phyloP scores from a whole-genome alignment of 768 basidiomycete genomes.

The Boletus rubroflammeus region DNA sequence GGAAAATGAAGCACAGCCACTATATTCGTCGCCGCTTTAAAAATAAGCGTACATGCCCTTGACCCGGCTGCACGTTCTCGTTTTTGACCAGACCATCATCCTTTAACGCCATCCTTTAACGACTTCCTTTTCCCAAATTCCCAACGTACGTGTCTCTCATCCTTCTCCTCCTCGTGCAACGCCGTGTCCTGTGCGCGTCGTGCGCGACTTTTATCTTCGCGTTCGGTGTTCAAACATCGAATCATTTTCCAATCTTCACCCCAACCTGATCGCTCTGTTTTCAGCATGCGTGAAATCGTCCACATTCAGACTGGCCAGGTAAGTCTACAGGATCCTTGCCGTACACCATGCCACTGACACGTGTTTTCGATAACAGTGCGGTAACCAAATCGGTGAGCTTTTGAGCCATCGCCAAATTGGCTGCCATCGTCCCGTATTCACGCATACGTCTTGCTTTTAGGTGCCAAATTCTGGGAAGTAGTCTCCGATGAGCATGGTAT shows the following conservation, averaged over 20 bases:
- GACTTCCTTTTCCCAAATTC: constrained; percentile 20
- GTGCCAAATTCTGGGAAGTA: constrained; percentile 97
- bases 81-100: constrained; percentile 37
- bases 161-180: constrained; percentile 9
- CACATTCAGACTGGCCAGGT: constrained; percentile 99
- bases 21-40: constrained; percentile 32
- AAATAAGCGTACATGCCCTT: constrained; percentile 38
- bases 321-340: constrained; percentile 21
- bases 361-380: constrained; percentile 58
- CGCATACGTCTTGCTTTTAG: constrained; percentile 39
- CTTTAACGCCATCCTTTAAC: constrained; percentile 33
- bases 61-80: constrained; percentile 32
- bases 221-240: constrained; percentile 21
- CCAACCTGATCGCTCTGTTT: constrained; percentile 28
- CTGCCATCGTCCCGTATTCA: constrained; percentile 11
- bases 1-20: constrained; percentile 27
- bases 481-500: constrained; percentile 98
- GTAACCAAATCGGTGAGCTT: constrained; percentile 95
- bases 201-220: constrained; percentile 20
- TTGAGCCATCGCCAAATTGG: constrained; percentile 17
- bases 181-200: constrained; percentile 27
- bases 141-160: constrained; percentile 33
- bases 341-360: constrained; percentile 23
- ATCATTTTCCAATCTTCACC: constrained; percentile 11
- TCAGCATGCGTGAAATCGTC: constrained; percentile 98